These are phyloP conservation scores for Russula dissimulans DNA, from an alignment of 768 basidiomycete species.

Conservation along the genomic window DNA sequence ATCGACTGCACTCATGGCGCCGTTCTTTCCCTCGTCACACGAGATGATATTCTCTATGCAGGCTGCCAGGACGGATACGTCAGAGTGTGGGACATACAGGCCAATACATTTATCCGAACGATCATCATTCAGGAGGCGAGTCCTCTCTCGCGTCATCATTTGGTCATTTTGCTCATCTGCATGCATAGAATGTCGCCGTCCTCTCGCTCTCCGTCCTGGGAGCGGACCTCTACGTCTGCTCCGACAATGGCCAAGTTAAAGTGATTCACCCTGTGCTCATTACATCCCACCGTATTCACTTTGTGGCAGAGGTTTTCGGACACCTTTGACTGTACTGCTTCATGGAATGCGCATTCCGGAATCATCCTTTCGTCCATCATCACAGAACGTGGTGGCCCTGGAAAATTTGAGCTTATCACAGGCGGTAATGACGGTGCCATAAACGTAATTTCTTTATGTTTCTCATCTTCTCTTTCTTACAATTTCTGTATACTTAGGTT, in stretches of 20 bases:
- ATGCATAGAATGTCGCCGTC: constrained; percentile 60
- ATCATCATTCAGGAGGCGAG: constrained; percentile 79
- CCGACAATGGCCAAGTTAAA: constrained; percentile 55
- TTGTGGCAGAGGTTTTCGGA: constrained; percentile 62
- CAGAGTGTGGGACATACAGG: constrained; percentile 85
- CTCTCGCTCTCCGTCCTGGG: constrained; percentile 68
- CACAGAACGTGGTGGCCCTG: constrained; percentile 32
- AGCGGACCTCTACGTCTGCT: constrained; percentile 40
- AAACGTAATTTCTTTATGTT: constrained; percentile 42
- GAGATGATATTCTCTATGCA: constrained; percentile 77
- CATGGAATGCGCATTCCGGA: constrained; percentile 74
- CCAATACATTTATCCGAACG: constrained; percentile 74
- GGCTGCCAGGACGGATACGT: constrained; percentile 94
- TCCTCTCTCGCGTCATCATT: not conserved
- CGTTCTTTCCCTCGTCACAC: constrained; percentile 66
- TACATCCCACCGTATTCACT: not conserved
- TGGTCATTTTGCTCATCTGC: not conserved
- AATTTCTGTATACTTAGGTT: constrained; percentile 23
- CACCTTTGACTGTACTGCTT: constrained; percentile 75
- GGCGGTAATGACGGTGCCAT: constrained; percentile 82
- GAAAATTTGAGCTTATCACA: constrained; percentile 47
- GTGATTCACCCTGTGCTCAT: constrained; percentile 28
- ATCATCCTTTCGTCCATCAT: constrained; percentile 76
- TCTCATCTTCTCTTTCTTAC: not conserved
- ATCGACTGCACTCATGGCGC: constrained; percentile 72